Base-by-base conservation (phyloP, 805 yeast species). In the Ogataea nitratoaversa region DNA sequence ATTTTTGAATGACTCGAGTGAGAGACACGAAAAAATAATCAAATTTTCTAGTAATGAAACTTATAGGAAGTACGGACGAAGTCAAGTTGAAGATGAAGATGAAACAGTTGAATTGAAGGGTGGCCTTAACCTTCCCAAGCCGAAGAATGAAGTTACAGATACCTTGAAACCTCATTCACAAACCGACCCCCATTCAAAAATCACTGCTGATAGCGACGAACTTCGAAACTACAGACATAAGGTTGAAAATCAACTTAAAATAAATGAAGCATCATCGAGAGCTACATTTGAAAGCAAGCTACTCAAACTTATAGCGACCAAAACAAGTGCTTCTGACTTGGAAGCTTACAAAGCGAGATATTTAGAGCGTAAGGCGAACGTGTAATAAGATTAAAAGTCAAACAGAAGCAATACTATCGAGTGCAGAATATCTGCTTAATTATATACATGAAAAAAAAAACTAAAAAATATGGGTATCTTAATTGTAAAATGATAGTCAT, bases 281-380 rank as follows among this genome's bases (percentile, higher is more conserved):
- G 9, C 7, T 8, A 4, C 34, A 8, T 25, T 42, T 23, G 42
- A 45, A 9, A 11, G 20, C 11, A 47, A 49, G 14, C 24, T 47
- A 4, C 4, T 23, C 3, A 37, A 37, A 20, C 41, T 49, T 13
- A 37, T 50, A 14, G 32, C 37, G 2, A 39, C 53, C 16, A 53
- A 44, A 30, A 28, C 49, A 16, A 42, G 52, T 3, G 41, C 44
- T 3, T 40, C 47, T 19, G 54, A 53, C 2, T 35, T 56, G 4
- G 33, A 36, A 9, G 38, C 31, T 16, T 54, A 50, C 41, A 44
- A 42, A 22, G 41, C 47, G 30, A 44, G 59, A 14, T 56, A 54
- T 40, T 30, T 46, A 1, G 49, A 50, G 30, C 40, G 58, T 19
- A 40, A 40, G 30, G 27, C 19, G 16, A 28, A 32, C 11, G 32